These are phyloP conservation scores for Phytophthora multivora DNA, from an alignment of 352 stramenopile genomes.

Conservation along the genomic window DNA sequence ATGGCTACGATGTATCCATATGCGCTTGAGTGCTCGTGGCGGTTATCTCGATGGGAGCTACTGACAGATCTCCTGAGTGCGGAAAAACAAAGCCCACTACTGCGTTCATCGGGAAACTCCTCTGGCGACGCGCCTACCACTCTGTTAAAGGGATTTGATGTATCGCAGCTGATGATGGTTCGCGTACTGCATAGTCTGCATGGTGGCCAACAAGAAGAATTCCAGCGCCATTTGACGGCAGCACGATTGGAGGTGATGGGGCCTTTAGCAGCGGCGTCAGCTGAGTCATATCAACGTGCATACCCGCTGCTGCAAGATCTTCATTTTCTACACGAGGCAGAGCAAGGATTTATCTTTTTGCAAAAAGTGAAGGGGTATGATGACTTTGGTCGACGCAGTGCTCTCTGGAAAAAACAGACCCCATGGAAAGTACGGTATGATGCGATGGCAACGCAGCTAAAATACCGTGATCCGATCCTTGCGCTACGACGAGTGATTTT, in stretches of 20 bases:
- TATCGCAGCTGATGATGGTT: conserved; percentile 80
- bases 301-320: conserved; percentile 81
- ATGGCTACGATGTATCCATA: conserved; percentile 83
- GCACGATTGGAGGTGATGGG: conserved; percentile 75
- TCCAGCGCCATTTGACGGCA: conserved; percentile 67
- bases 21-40: conserved; percentile 85
- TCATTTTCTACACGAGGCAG: conserved; percentile 78
- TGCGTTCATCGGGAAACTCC: conserved; percentile 39
- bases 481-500: conserved; percentile 82
- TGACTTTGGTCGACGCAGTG: conserved; percentile 32
- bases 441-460: conserved; percentile 74
- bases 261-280: conserved; percentile 65
- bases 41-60: conserved; percentile 85
- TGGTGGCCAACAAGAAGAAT: conserved; percentile 50
- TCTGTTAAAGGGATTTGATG: conserved; percentile 66
- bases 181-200: conserved; percentile 84
- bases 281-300: conserved; percentile 76
- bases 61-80: conserved; percentile 76
- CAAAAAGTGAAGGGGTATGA: conserved; percentile 32
- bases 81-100: conserved; percentile 70
- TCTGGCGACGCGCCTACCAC: conserved; percentile 21
- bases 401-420: conserved; percentile 62
- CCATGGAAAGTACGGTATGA: conserved; percentile 77
- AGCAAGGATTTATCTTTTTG: conserved; percentile 73
- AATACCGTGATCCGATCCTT: conserved; percentile 85